phyloP scores from a whole-genome alignment of 148 eudicot genomes.

The Heliosperma pusillum region DNA sequence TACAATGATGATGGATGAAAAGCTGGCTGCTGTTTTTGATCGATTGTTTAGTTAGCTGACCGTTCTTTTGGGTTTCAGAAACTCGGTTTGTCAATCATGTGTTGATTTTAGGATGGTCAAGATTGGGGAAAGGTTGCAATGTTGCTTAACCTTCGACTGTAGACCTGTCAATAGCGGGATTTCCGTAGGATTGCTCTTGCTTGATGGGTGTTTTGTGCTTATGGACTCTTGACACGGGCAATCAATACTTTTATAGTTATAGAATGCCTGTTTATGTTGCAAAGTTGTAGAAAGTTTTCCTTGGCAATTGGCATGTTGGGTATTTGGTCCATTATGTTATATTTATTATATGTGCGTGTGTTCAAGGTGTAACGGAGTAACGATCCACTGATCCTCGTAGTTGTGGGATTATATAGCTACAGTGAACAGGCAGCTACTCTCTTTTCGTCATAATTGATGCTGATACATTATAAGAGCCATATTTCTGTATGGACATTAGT shows the following conservation, averaged over 20 bases:
- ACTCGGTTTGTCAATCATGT: not conserved
- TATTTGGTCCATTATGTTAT: not conserved
- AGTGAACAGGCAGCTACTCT: not conserved
- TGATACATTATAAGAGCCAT: not conserved
- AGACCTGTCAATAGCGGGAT: not conserved
- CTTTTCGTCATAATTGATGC: no score
- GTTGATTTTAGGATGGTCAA: constrained; percentile 3
- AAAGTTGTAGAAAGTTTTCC: not conserved
- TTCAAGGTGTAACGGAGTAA: not conserved
- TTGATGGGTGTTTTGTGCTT: not conserved
- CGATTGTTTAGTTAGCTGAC: not conserved
- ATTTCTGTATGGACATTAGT: not conserved
- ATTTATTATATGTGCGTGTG: no score
- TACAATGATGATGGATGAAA: constrained; percentile 14
- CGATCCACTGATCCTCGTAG: not conserved
- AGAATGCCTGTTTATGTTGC: not conserved
- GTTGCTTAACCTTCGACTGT: not conserved
- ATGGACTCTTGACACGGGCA: not conserved
- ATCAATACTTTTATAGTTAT: not conserved
- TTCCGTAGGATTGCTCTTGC: not conserved
- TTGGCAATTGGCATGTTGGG: not conserved
- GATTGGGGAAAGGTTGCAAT: not conserved
- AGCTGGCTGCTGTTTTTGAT: not conserved
- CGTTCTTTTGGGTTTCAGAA: not conserved
- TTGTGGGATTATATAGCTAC: not conserved